Evolutionary conservation across 148 eudicot species (phyloP).

Genomic region (Hydrangea macrophylla): DNA sequence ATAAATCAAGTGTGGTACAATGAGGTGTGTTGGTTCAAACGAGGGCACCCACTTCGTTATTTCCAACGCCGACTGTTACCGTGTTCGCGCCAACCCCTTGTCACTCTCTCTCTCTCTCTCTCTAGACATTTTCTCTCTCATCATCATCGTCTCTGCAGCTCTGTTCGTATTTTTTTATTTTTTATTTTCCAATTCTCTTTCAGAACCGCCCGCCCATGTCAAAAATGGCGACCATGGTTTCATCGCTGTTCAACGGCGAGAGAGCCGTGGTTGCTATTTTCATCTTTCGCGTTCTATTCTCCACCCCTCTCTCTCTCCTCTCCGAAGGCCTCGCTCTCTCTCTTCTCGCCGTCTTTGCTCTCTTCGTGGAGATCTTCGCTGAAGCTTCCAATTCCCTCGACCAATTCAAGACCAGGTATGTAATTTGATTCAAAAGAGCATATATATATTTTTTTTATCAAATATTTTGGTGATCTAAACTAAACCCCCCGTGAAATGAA

Average conservation of each 20-base stretch:
- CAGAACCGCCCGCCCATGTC: neutral
- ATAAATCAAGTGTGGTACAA: too few species aligned
- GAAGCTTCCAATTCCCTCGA: constrained; percentile 34
- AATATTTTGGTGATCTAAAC: neutral
- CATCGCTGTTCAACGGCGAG: constrained; percentile 74
- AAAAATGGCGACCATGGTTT: constrained; percentile 31
- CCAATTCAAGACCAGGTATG: constrained; percentile 55
- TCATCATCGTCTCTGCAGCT: neutral
- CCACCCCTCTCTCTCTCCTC: constrained; percentile 48
- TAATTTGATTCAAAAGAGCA: neutral
- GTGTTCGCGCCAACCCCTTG: neutral
- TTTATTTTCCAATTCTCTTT: neutral
- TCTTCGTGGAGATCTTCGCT: constrained; percentile 54
- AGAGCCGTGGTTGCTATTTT: constrained; percentile 67
- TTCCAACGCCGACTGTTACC: too few species aligned
- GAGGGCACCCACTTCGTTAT: too few species aligned
- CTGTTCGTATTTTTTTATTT: neutral
- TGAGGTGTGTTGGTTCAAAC: too few species aligned
- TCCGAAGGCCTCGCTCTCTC: constrained; percentile 44
- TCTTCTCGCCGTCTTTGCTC: constrained; percentile 48
- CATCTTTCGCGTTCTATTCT: constrained; percentile 34
- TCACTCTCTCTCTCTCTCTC: neutral
- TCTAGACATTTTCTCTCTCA: neutral
- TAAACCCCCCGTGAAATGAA: too few species aligned
- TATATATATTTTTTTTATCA: neutral